Evolutionary conservation across 192 early-diverging fungal genomes (phyloP).

Genomic region (Gonapodya prolifera): DNA sequence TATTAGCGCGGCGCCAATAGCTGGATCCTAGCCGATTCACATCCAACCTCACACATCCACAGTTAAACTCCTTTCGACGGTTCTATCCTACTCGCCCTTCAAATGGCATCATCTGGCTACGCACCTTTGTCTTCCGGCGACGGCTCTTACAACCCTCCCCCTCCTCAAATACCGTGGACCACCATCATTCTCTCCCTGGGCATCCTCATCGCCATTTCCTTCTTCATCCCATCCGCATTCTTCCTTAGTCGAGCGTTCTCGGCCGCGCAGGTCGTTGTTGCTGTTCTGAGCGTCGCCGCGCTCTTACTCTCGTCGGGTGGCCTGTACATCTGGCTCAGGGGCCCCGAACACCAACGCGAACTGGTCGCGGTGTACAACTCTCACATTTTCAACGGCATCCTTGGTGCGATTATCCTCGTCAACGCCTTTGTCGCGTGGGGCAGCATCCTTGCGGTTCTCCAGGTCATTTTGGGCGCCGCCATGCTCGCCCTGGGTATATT

Average conservation of each 20-base stretch:
- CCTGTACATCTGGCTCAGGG: neutral
- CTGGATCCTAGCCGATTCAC: neutral
- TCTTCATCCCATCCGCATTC: neutral
- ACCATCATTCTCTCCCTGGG: neutral
- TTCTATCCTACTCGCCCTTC: neutral
- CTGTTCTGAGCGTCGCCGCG: neutral
- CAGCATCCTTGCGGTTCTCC: neutral
- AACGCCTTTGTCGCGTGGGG: neutral
- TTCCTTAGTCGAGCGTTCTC: neutral
- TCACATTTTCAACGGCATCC: neutral
- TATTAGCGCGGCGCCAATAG: too few species aligned
- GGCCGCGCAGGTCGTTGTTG: neutral
- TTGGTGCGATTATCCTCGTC: neutral
- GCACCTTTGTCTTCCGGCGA: neutral
- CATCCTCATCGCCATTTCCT: neutral
- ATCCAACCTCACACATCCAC: neutral
- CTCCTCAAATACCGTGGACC: neutral
- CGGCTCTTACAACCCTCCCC: neutral
- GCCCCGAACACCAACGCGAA: neutral
- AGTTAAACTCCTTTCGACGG: neutral
- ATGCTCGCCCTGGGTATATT: neutral
- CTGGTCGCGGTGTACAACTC: neutral
- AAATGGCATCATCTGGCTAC: neutral
- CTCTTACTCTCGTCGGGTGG: neutral
- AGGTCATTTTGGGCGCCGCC: neutral